Evolutionary conservation across 164 flowering plant genomes (phyloP), one percentile per base, ranked within the genome.

Genomic region (Pachysandra terminalis): DNA sequence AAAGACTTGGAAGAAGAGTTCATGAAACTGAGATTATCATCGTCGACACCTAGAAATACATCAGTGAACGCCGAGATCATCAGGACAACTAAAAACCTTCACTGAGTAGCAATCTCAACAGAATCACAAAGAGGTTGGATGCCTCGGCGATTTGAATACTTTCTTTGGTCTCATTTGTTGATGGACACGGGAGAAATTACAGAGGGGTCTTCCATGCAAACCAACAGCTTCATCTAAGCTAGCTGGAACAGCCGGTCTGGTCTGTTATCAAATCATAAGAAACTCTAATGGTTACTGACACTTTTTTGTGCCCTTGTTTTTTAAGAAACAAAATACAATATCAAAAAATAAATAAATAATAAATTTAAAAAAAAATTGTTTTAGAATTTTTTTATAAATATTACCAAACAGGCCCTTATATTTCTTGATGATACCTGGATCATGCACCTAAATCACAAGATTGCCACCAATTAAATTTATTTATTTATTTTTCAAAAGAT

Each of bases 161-260:
- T 60, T 87, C 93, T 0, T 83, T 88, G 0, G 88, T 79, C 25
- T 86, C 93, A 2, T 75, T 87, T 19, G 71, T 70, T 1, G 88
- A 82, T 48, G 86, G 85, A 9, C 80, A 68, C 35, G 72, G 74
- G 10, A 64, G 81, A 49, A 84, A 82, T 45, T 80, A 80, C 78
- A 64, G 85, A 26, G 76, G 87, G 14, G 87, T 90, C 26, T 88
- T 87, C 67, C 81, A 80, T 32, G 91, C 95, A 0, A 89, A 12
- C 98, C 96, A 4, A 92, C 96, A 0, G 93, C 90, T 37, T 89
- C 96, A 10, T 93, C 98, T 9, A 93, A 59, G 96, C 93, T 40
- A 90, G 96, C 68, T 90, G 98, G 98, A 93, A 93, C 71, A 90
- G 95, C 83, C 93, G 86, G 76, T 81, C 90, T 0, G 96, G 93